Evolutionary conservation across 2,329 filamentous ascomycete species (phyloP).

Genomic region (Trichoderma sp.): DNA sequence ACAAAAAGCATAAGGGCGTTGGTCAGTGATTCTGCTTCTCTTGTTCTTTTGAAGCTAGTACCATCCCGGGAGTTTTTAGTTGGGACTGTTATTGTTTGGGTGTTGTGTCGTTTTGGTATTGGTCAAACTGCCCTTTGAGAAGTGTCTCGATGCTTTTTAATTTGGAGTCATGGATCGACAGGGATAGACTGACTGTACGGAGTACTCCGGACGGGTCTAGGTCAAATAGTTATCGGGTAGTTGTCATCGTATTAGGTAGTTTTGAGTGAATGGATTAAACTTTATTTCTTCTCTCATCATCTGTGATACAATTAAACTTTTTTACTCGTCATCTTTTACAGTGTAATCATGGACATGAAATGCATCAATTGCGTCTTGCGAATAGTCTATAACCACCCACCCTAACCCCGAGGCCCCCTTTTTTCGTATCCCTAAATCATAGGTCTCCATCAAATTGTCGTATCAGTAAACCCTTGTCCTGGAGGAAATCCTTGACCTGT

Average conservation of each 20-base stretch:
- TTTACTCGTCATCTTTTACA: not conserved
- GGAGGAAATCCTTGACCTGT: slow-evolving; percentile 85
- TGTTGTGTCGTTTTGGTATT: not conserved
- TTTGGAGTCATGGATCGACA: slow-evolving; percentile 10
- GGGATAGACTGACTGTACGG: slow-evolving; percentile 11
- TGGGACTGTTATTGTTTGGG: not conserved
- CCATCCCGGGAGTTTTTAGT: not conserved
- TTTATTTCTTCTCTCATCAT: not conserved
- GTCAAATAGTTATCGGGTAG: not conserved
- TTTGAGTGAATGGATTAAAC: not conserved
- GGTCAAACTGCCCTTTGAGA: not conserved
- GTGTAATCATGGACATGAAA: not conserved
- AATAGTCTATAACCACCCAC: not conserved
- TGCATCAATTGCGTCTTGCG: not conserved
- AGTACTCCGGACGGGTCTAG: slow-evolving; percentile 4
- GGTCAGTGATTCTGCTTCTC: not conserved
- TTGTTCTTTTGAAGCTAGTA: not conserved
- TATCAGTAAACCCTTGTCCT: slow-evolving; percentile 71
- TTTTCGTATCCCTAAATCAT: slow-evolving; percentile 24
- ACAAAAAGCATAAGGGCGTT: not conserved
- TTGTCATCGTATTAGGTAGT: not conserved
- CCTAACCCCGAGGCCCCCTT: not conserved
- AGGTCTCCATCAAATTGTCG: slow-evolving; percentile 69
- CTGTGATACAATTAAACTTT: not conserved
- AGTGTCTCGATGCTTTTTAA: not conserved